Evolutionary conservation across 345 rosid species (phyloP), one percentile per base, ranked within the genome.

Genomic region (Ailanthus altissimus): DNA sequence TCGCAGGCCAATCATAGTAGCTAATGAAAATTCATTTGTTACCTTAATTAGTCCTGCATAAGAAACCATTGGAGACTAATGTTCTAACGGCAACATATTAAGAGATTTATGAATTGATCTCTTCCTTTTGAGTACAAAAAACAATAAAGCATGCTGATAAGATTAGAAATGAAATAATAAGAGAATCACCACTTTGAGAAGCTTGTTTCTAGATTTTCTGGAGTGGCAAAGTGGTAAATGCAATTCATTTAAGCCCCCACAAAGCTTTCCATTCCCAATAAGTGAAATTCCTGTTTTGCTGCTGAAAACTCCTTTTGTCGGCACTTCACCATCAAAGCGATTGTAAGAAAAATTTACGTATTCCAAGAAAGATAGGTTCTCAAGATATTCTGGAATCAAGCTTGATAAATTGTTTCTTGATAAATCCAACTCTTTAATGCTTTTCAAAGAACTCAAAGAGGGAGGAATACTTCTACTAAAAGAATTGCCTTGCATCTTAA

Each of bases 1-100:
- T 20, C 81, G 85, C 10, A n/a, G 46, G 51, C 88, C 86, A 56
- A 81, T 61, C 72, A 73, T 72, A 46, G 79, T 79, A 0, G 47
- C 13, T 2, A 7, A 5, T 28, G 85, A 85, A 64, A 85, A 81
- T 10, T 79, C 81, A n/a, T 77, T 18, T 0, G 83, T 85, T 36
- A 77, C 77, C 67, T 64, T 71, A 6, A 51, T 54, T 58, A 73
- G 32, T 47, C 49, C 46, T 0, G 40, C 59, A 50, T 65, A 78
- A 4, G 77, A 72, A 18, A 72, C 46, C 53, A 14, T 43, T 9
- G 54, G 50, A 69, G 73, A 67, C 5, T 72, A 46, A 10, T 45
- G 14, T 21, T 56, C 20, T 23, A 56, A 12, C 0, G 14, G 58
- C 5, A 40, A 9, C 74, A 38, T 1, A 9, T 5, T 26, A 59